Evolutionary conservation across 768 basidiomycete genomes (phyloP).

Genomic region (Cyclocybe cylindracea): DNA sequence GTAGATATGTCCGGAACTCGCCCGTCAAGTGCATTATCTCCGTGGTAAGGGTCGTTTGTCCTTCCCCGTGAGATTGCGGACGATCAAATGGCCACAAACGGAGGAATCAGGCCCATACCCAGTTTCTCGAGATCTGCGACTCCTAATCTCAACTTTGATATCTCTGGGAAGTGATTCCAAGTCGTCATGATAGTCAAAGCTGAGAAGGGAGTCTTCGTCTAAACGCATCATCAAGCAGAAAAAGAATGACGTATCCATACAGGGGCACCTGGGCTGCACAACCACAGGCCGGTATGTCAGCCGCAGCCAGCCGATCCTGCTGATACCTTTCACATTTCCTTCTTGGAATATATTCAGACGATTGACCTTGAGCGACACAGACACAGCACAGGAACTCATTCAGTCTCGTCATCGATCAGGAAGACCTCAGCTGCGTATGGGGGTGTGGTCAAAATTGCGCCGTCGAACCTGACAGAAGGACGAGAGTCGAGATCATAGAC

Average conservation of each 20-base stretch:
- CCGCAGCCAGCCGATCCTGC: slow-evolving; percentile 1
- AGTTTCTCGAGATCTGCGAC: neutral
- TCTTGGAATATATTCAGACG: slow-evolving; percentile 3
- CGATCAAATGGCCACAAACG: neutral
- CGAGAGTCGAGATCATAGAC: neutral
- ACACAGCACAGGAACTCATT: neutral
- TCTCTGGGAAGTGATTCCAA: neutral
- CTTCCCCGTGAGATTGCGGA: neutral
- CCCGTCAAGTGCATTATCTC: neutral
- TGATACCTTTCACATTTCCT: slow-evolving; percentile 19
- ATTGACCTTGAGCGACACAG: neutral
- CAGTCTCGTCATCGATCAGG: neutral
- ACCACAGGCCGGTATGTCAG: neutral
- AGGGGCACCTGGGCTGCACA: neutral
- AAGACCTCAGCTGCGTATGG: neutral
- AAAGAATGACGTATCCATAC: neutral
- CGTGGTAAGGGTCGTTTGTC: neutral
- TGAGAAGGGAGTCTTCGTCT: no score
- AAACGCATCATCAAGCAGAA: no score
- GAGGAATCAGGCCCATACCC: neutral
- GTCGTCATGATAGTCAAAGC: no score
- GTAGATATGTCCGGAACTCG: neutral
- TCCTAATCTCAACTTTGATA: neutral
- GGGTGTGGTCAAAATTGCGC: neutral
- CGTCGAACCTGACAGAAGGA: neutral